Percentiles rank a stretch among this genome's conserved stretches.
phyloP scores from a whole-genome alignment of 495 filamentous ascomycete genomes.

The Friedmanniomyces simplex region DNA sequence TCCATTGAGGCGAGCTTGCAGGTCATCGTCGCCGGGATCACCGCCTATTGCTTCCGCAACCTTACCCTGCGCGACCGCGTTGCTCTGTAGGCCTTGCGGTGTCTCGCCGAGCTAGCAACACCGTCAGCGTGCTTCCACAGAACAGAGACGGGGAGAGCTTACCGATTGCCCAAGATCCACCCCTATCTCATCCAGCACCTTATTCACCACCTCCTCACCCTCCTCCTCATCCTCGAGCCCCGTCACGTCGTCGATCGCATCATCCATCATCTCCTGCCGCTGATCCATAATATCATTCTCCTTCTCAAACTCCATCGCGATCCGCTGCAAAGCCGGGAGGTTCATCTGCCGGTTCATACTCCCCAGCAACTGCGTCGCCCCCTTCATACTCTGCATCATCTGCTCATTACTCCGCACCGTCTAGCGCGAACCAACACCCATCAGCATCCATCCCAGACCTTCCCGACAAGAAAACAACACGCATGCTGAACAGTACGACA shows the following conservation, averaged over 20 bases:
- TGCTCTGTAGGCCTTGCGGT: constrained; percentile 34
- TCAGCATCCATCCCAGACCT: background rate
- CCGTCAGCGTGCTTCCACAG: constrained; percentile 18
- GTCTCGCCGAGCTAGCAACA: constrained; percentile 35
- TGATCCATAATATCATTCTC: constrained; percentile 99
- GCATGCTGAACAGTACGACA: background rate
- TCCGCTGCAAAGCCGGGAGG: constrained; percentile 83
- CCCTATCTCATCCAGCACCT: constrained; percentile 93
- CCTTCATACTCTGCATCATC: constrained; percentile 99
- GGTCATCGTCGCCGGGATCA: constrained; percentile 36
- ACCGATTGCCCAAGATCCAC: constrained; percentile 83
- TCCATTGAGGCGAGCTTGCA: constrained; percentile 37
- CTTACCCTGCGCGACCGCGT: constrained; percentile 29
- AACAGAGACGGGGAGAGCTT: constrained; percentile 33
- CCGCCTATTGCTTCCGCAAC: constrained; percentile 36
- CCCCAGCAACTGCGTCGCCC: constrained; percentile 80
- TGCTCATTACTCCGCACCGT: constrained; percentile 96
- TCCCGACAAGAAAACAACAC: background rate
- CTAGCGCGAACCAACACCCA: constrained; percentile 35
- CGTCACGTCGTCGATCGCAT: constrained; percentile 97
- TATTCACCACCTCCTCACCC: constrained; percentile 90
- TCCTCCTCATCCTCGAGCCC: constrained; percentile 83
- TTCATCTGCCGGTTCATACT: constrained; percentile 99
- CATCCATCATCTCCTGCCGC: constrained; percentile 99
- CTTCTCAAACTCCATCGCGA: constrained; percentile 98